Conservation (phyloP, 441 rosid species). For the Gossypium armourianum region DNA sequence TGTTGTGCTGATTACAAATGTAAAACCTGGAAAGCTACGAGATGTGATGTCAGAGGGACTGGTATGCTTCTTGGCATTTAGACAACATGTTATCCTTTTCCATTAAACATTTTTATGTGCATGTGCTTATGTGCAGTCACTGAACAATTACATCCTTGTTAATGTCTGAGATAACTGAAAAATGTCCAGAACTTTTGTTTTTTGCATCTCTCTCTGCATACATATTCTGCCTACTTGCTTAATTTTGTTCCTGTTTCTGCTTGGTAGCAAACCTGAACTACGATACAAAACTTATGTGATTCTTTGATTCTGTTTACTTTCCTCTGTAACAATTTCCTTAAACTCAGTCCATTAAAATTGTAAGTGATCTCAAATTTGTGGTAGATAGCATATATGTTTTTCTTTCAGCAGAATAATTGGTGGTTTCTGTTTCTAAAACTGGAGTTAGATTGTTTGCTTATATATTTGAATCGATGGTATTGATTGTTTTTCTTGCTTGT, state of each 20-base stretch:
- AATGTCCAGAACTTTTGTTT: background rate
- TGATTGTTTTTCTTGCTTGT: conserved; percentile 11
- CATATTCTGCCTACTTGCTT: background rate
- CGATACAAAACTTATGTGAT: background rate
- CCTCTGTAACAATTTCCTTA: background rate
- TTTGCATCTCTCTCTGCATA: background rate
- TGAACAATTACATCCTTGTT: background rate
- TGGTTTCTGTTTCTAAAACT: background rate
- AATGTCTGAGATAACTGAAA: background rate
- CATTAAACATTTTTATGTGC: background rate
- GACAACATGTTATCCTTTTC: background rate
- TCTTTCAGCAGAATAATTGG: background rate
- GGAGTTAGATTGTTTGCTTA: background rate
- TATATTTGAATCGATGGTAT: background rate
- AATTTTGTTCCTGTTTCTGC: background rate
- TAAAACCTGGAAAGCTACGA: conserved; percentile 90
- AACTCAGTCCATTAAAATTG: background rate
- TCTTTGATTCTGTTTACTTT: background rate
- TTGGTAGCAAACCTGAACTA: background rate
- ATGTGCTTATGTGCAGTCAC: background rate
- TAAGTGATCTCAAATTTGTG: background rate
- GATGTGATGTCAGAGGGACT: conserved; percentile 89
- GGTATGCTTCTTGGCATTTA: conserved; percentile 35
- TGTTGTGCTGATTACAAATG: conserved; percentile 76
- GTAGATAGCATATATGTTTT: background rate